Evolutionary conservation across 768 basidiomycete genomes (phyloP).

Genomic region (Leccinum obscurum): DNA sequence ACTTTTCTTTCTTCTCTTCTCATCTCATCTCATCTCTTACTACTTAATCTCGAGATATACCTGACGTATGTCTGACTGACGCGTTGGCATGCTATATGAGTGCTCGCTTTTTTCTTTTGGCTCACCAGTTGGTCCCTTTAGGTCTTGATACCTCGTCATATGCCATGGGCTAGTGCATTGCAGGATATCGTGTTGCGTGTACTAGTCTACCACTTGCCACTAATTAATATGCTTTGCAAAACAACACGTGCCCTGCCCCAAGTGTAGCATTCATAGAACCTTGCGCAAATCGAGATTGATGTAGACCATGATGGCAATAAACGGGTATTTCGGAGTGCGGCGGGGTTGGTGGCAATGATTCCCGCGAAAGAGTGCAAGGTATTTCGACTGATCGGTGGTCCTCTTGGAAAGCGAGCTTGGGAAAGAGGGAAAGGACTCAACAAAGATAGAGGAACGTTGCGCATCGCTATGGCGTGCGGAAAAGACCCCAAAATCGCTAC

Average conservation of each 20-base stretch:
- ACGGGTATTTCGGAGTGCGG: neutral
- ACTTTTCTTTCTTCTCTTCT: neutral
- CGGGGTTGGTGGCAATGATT: neutral
- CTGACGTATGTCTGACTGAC: conserved; percentile 1
- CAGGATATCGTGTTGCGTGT: conserved; percentile 7
- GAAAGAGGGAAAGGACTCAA: neutral
- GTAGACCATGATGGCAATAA: neutral
- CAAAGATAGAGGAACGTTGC: neutral
- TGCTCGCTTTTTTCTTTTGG: neutral
- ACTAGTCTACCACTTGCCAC: neutral
- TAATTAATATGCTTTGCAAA: neutral
- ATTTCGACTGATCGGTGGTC: neutral
- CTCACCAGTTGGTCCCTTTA: neutral
- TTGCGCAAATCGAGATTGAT: neutral
- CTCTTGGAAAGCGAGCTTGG: neutral
- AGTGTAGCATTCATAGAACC: neutral
- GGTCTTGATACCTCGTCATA: conserved; percentile 1
- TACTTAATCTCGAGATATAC: neutral
- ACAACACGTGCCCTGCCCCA: neutral
- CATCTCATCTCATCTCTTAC: neutral
- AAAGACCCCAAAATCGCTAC: neutral
- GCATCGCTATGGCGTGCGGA: neutral
- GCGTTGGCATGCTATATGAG: neutral
- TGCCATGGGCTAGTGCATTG: neutral
- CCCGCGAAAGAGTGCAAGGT: neutral